phyloP scores from a whole-genome alignment of 768 basidiomycete genomes.

The Macrocybe gigantea region DNA sequence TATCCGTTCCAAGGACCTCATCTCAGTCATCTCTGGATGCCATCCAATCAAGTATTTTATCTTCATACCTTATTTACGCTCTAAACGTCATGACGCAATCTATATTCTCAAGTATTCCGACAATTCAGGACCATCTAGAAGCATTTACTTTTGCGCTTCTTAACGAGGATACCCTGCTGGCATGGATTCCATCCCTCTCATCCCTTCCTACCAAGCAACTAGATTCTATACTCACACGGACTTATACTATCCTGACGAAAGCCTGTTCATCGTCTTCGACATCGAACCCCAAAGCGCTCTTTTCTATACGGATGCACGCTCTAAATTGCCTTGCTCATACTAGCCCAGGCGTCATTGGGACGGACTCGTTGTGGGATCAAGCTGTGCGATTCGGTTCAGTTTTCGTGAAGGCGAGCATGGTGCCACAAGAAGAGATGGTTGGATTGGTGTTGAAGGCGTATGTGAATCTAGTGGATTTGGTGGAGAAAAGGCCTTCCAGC shows the following conservation, averaged over 20 bases:
- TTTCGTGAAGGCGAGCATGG: conserved; percentile 32
- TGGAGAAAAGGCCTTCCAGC: conserved; percentile 23
- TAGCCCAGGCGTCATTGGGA: conserved; percentile 38
- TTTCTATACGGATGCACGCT: conserved; percentile 36
- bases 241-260: conserved; percentile 50
- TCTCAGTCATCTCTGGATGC: neutral
- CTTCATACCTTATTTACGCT: conserved; percentile 45
- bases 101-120: conserved; percentile 6
- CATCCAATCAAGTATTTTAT: too few species aligned
- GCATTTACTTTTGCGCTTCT: conserved; percentile 19
- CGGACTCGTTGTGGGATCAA: conserved; percentile 70
- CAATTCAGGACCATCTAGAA: neutral
- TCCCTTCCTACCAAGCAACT: conserved; percentile 44
- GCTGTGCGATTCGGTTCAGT: conserved; percentile 40
- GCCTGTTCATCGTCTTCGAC: conserved; percentile 15
- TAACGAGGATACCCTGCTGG: conserved; percentile 31
- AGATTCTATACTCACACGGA: conserved; percentile 53
- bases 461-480: conserved; percentile 31
- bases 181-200: conserved; percentile 45
- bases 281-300: conserved; percentile 19
- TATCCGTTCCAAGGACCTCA: conserved; percentile 40
- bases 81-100: conserved; percentile 34
- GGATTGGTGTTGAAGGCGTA: conserved; percentile 36
- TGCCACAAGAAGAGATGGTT: conserved; percentile 25
- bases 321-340: conserved; percentile 41